Percentiles rank a stretch among this genome's conserved stretches.
phyloP scores from a whole-genome alignment of 2,329 filamentous ascomycete genomes.

The Lachnellula cervina region DNA sequence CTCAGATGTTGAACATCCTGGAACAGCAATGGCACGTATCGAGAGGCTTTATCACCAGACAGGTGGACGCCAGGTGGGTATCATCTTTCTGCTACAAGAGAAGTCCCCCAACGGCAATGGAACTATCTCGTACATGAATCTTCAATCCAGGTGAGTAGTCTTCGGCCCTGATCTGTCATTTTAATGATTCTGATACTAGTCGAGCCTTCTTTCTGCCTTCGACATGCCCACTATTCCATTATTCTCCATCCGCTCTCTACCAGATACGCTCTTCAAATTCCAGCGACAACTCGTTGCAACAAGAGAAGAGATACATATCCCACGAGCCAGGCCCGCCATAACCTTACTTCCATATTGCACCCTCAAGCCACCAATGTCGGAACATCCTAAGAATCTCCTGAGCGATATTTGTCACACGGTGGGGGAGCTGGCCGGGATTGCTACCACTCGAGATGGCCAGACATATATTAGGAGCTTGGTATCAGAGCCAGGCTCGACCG shows the following conservation, averaged over 20 bases:
- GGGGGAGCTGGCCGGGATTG: conserved; percentile 21
- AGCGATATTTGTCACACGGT: conserved; percentile 29
- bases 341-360: conserved; percentile 29
- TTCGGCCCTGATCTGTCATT: background rate
- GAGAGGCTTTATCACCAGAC: conserved; percentile 30
- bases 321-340: conserved; percentile 10
- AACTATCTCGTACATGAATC: conserved; percentile 23
- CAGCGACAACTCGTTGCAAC: conserved; percentile 21
- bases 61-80: conserved; percentile 28
- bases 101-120: conserved; percentile 16
- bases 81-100: conserved; percentile 30
- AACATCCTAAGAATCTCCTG: conserved; percentile 30
- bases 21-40: conserved; percentile 22
- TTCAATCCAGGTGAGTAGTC: conserved; percentile 27
- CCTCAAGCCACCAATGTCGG: conserved; percentile 22
- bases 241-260: conserved; percentile 17
- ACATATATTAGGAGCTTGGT: conserved; percentile 22
- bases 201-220: conserved; percentile 24
- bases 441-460: conserved; percentile 23
- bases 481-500: conserved; percentile 11
- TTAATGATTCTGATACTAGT: background rate
- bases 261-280: conserved; percentile 22
- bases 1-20: conserved; percentile 16
- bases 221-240: conserved; percentile 30
- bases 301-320: background rate